phyloP scores from a whole-genome alignment of 2,329 filamentous ascomycete species.

The Calcarisporium arbuscula region DNA sequence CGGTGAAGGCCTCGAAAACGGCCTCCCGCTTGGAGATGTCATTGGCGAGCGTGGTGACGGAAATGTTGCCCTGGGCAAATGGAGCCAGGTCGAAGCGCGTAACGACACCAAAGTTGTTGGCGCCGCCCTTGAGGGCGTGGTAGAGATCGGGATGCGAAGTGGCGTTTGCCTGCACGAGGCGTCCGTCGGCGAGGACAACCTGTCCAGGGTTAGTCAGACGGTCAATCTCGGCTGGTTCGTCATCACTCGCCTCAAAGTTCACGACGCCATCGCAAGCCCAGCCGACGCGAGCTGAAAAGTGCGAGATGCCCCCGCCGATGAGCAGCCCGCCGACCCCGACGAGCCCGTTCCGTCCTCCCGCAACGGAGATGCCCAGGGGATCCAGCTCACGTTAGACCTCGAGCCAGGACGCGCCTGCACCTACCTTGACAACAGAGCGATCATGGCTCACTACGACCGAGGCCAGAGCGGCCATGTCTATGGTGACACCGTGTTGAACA shows the following conservation, averaged over 20 bases:
- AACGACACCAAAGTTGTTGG: constrained; percentile 35
- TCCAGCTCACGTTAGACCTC: constrained; percentile 17
- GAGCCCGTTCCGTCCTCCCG: constrained; percentile 34
- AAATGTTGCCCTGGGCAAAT: constrained; percentile 19
- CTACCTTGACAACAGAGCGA: constrained; percentile 33
- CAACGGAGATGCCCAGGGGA: constrained; percentile 29
- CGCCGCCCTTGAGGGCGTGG: constrained; percentile 34
- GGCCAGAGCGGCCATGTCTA: constrained; percentile 14
- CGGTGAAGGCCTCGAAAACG: no score
- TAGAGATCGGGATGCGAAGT: constrained; percentile 33
- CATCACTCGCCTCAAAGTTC: constrained; percentile 34
- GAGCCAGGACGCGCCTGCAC: constrained; percentile 36
- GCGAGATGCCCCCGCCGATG: constrained; percentile 20
- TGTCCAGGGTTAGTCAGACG: background rate
- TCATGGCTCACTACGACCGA: constrained; percentile 9
- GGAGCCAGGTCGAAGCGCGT: constrained; percentile 21
- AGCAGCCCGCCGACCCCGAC: constrained; percentile 23
- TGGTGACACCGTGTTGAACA: constrained; percentile 13
- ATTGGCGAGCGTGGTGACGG: constrained; percentile 6
- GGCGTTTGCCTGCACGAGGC: constrained; percentile 33
- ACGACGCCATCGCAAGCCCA: constrained; percentile 40
- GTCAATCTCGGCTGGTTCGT: background rate
- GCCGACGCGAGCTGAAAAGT: constrained; percentile 29
- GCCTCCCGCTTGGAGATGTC: no score
- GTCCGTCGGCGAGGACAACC: constrained; percentile 41